Percentiles rank a stretch among this genome's conserved stretches.
phyloP scores from a whole-genome alignment of 768 basidiomycete genomes.

The Lactarius evosmus region DNA sequence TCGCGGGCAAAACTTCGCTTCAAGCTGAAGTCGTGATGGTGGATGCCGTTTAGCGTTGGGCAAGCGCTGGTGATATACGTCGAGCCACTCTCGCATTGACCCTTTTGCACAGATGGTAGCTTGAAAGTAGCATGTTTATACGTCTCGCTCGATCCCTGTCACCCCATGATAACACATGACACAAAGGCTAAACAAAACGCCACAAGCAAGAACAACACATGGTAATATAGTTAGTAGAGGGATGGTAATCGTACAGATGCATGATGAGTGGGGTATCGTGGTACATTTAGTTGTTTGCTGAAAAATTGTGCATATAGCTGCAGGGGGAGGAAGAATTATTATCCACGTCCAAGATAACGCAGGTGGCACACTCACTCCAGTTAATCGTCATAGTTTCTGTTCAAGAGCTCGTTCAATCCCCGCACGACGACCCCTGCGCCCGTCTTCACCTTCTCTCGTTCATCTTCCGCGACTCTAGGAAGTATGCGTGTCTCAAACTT shows the following conservation, averaged over 20 bases:
- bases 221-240: constrained; percentile 25
- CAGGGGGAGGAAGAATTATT: neutral
- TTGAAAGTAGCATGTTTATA: neutral
- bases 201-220: constrained; percentile 11
- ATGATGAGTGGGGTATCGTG: constrained; percentile 29
- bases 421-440: constrained; percentile 73
- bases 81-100: neutral
- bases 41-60: neutral
- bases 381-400: constrained; percentile 35
- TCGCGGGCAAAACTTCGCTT: neutral
- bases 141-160: constrained; percentile 3
- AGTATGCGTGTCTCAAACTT: constrained; percentile 71
- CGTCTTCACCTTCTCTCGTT: constrained; percentile 63
- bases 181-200: neutral
- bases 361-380: constrained; percentile 24
- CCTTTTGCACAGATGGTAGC: neutral
- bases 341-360: neutral
- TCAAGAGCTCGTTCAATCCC: constrained; percentile 67
- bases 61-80: neutral
- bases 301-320: constrained; percentile 26
- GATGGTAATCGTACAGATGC: constrained; percentile 30
- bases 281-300: constrained; percentile 27
- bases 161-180: neutral
- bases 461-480: constrained; percentile 57
- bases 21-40: neutral